phyloP scores from a whole-genome alignment of 2,329 filamentous ascomycete genomes.

The Dryadomyces sulphureus region DNA sequence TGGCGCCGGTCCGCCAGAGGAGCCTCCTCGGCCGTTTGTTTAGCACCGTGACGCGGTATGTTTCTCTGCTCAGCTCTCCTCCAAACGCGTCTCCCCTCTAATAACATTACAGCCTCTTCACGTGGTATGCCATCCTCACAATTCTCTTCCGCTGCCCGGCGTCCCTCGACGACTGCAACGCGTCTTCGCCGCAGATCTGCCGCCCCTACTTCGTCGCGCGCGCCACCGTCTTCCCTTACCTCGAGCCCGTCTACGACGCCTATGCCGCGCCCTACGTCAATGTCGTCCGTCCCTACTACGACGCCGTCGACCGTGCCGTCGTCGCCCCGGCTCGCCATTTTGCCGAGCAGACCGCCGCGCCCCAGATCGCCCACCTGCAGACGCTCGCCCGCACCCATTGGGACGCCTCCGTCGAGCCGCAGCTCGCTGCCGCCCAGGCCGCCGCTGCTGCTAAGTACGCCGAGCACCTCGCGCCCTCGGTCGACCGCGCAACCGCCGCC shows the following conservation, averaged over 20 bases:
- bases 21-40: not conserved
- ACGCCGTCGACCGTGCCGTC: conserved; percentile 44
- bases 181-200: conserved; percentile 64
- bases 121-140: conserved; percentile 78
- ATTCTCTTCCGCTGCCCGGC: conserved; percentile 72
- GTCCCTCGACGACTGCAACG: conserved; percentile 49
- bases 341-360: conserved; percentile 60
- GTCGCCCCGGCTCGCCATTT: conserved; percentile 54
- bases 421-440: conserved; percentile 49
- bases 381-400: conserved; percentile 58
- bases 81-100: not conserved
- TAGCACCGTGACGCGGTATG: not conserved
- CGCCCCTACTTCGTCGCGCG: conserved; percentile 62
- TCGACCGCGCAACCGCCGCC: conserved; percentile 42
- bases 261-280: conserved; percentile 78
- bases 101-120: conserved; percentile 43
- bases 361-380: conserved; percentile 52
- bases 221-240: conserved; percentile 51
- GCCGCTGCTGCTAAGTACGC: conserved; percentile 54
- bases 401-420: conserved; percentile 64
- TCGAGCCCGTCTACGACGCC: conserved; percentile 71
- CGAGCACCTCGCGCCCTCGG: conserved; percentile 55
- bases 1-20: not conserved
- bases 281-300: conserved; percentile 60
- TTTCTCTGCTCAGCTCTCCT: not conserved